Conservation (phyloP, 305 asterid species). For the Withania somnifera region DNA sequence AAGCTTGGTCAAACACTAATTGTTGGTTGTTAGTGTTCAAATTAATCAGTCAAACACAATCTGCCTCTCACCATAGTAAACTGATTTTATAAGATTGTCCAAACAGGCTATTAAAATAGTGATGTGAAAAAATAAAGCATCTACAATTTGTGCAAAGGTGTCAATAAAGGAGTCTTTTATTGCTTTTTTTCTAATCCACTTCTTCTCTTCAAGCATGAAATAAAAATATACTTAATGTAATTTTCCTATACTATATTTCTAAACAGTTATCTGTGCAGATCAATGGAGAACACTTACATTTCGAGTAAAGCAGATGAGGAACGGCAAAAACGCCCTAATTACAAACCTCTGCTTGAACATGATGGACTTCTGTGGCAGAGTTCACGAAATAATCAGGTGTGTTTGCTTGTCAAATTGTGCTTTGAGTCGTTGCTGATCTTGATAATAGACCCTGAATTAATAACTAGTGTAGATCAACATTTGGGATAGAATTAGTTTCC, state of each 20-base stretch:
- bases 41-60: not conserved
- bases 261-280: constrained; percentile 27
- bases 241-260: constrained; percentile 3
- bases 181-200: not conserved
- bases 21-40: not conserved
- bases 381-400: constrained; percentile 50
- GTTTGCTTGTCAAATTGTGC: constrained; percentile 1
- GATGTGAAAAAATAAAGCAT: not conserved
- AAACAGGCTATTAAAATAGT: not conserved
- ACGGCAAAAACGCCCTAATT: constrained; percentile 49
- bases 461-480: not conserved
- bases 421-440: not conserved
- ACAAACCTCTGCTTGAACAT: constrained; percentile 68
- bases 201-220: not conserved
- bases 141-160: not conserved
- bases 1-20: not conserved
- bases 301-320: constrained; percentile 63
- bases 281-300: constrained; percentile 48
- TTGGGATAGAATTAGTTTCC: not conserved
- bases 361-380: constrained; percentile 67
- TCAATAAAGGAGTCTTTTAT: not conserved
- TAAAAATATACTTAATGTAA: not conserved
- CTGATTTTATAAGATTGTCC: not conserved
- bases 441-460: not conserved
- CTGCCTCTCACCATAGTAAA: not conserved